Evolutionary conservation across 495 filamentous ascomycete genomes (phyloP).

Genomic region (Hyphodiscus hymeniophilus): DNA sequence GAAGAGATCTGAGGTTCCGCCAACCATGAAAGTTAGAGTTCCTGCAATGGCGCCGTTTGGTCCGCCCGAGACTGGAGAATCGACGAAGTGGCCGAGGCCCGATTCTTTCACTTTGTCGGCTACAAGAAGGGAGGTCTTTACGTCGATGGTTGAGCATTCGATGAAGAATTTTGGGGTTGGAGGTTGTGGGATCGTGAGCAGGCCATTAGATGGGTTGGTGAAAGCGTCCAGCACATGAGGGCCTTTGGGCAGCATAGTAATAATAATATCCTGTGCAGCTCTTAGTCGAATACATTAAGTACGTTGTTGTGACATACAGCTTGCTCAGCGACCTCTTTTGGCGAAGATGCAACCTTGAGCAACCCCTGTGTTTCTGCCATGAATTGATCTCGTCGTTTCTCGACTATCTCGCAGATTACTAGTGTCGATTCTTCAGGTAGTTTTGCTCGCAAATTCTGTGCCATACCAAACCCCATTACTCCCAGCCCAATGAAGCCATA

Average conservation of each 20-base stretch:
- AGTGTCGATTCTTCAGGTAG: constrained; percentile 30
- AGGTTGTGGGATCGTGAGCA: constrained; percentile 22
- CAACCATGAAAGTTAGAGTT: constrained; percentile 39
- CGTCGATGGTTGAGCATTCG: constrained; percentile 39
- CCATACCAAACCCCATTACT: constrained; percentile 43
- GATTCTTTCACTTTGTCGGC: constrained; percentile 19
- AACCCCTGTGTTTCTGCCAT: constrained; percentile 23
- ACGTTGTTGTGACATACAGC: constrained; percentile 22
- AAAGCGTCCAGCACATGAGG: constrained; percentile 31
- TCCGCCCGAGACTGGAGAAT: constrained; percentile 34
- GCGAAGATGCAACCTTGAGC: constrained; percentile 18
- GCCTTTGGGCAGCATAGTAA: constrained; percentile 35
- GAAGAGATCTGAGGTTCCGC: constrained; percentile 11
- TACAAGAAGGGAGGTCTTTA: constrained; percentile 26
- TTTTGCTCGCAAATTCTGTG: constrained; percentile 38
- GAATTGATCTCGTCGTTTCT: constrained; percentile 28
- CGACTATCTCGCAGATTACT: constrained; percentile 39
- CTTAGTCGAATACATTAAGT: not conserved
- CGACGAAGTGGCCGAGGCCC: constrained; percentile 27
- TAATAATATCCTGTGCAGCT: constrained; percentile 25
- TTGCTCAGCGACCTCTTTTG: constrained; percentile 35
- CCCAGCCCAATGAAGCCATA: constrained; percentile 19
- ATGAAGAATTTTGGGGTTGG: constrained; percentile 27
- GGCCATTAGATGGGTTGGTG: constrained; percentile 29
- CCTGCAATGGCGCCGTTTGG: constrained; percentile 38